A percentile compares a stretch with the other conserved stretches of the same genome.
These are phyloP conservation scores for Durusdinium trenchii DNA, from an alignment of 73 alveolate species.

Conservation along the genomic window DNA sequence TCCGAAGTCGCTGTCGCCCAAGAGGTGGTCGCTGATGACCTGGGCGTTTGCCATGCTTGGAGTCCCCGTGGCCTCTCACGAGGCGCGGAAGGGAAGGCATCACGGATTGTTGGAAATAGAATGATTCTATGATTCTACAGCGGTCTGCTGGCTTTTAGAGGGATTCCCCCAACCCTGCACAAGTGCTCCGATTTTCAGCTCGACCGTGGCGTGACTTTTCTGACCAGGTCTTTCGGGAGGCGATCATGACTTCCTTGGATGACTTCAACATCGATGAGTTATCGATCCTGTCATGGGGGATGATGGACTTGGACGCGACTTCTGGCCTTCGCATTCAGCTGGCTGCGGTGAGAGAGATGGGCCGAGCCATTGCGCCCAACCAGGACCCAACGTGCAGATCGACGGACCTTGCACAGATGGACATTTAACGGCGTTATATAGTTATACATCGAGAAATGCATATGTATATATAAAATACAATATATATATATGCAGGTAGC, in stretches of 20 bases:
- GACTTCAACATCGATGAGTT: conserved; percentile 26
- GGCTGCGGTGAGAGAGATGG: conserved; percentile 39
- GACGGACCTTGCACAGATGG: too few species aligned
- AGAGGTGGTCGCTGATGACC: conserved; percentile 17
- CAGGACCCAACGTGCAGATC: conserved; percentile 18
- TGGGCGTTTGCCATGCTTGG: conserved; percentile 91
- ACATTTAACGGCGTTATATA: too few species aligned
- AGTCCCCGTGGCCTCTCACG: neutral
- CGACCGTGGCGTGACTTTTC: too few species aligned
- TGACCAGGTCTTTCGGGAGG: neutral
- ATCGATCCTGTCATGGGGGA: conserved; percentile 62
- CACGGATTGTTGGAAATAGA: too few species aligned
- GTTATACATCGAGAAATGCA: too few species aligned
- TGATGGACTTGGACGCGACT: neutral
- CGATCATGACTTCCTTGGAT: neutral
- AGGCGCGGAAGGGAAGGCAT: neutral
- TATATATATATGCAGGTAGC: too few species aligned
- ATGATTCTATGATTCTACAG: too few species aligned
- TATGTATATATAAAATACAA: too few species aligned
- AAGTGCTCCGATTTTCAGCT: too few species aligned
- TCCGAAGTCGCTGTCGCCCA: conserved; percentile 6
- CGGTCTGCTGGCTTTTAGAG: too few species aligned
- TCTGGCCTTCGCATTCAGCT: neutral
- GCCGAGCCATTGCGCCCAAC: neutral
- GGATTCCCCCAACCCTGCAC: too few species aligned